Evolutionary conservation across 164 flowering plant genomes (phyloP).

Genomic region (Echeveria elegans): DNA sequence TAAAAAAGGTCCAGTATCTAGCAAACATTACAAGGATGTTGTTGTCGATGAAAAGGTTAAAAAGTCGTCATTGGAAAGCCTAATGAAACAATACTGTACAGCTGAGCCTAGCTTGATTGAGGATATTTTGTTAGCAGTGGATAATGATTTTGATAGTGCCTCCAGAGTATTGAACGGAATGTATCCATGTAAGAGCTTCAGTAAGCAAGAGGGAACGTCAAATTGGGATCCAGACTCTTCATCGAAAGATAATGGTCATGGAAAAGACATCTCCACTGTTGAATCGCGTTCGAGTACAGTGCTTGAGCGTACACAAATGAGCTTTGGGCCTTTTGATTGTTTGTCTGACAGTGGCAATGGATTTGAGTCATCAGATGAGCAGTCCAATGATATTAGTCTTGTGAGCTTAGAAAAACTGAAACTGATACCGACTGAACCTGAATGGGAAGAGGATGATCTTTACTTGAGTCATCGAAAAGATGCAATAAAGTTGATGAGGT

Average conservation of each 20-base stretch:
- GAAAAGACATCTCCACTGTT: conserved; percentile 1
- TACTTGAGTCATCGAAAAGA: conserved; percentile 72
- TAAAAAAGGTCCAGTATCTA: conserved; percentile 12
- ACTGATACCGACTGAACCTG: conserved; percentile 61
- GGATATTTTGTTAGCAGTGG: conserved; percentile 56
- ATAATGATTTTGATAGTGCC: conserved; percentile 44
- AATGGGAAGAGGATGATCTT: conserved; percentile 85
- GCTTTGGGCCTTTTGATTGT: conserved; percentile 11
- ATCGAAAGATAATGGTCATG: background rate
- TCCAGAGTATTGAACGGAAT: conserved; percentile 42
- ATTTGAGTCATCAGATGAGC: conserved; percentile 10
- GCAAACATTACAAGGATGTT: conserved; percentile 7
- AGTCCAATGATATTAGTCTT: conserved; percentile 11
- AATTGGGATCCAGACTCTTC: conserved; percentile 4
- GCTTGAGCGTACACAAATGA: conserved; percentile 12
- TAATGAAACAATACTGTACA: conserved; percentile 46
- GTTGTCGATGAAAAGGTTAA: conserved; percentile 9
- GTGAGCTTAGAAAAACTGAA: conserved; percentile 16
- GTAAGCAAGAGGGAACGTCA: conserved; percentile 8
- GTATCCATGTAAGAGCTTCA: conserved; percentile 23
- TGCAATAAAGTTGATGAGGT: conserved; percentile 74
- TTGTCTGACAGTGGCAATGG: conserved; percentile 11
- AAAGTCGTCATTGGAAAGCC: conserved; percentile 21
- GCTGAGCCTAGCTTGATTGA: conserved; percentile 62
- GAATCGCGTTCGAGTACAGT: conserved; percentile 7